A percentile compares a stretch with the other conserved stretches of the same genome.
Evolutionary conservation across 805 yeast genomes (phyloP).

Genomic region (Barnettozyma californica): DNA sequence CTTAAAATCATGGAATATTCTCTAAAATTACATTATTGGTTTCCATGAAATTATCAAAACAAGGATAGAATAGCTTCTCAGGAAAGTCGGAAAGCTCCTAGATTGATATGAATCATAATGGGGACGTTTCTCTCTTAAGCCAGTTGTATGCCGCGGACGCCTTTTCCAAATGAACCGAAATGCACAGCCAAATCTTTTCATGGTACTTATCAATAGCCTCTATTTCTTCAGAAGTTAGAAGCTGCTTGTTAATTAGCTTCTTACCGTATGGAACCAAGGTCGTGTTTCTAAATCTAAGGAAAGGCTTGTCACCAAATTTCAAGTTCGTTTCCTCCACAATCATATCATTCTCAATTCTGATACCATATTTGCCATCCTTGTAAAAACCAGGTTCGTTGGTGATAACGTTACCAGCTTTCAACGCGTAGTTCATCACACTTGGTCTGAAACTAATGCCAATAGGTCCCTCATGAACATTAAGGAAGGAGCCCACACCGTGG

Average conservation of each 20-base stretch:
- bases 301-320: constrained; percentile 51
- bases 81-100: neutral
- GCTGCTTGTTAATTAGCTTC: constrained; percentile 55
- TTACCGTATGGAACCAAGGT: constrained; percentile 83
- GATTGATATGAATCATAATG: constrained; percentile 3
- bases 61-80: neutral
- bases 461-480: constrained; percentile 94
- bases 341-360: constrained; percentile 83
- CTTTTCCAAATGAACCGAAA: constrained; percentile 47
- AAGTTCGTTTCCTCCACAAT: constrained; percentile 40
- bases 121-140: constrained; percentile 54
- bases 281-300: constrained; percentile 72
- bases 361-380: constrained; percentile 83
- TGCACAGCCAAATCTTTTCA: constrained; percentile 43
- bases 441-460: constrained; percentile 64
- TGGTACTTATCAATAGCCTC: constrained; percentile 69
- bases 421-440: constrained; percentile 44
- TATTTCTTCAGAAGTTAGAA: constrained; percentile 59
- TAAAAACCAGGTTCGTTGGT: constrained; percentile 96
- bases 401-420: constrained; percentile 63
- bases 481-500: constrained; percentile 91
- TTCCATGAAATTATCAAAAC: neutral
- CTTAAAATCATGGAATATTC: neutral
- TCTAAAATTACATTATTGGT: neutral
- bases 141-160: constrained; percentile 62